phyloP scores from a whole-genome alignment of 495 filamentous ascomycete species.

The Podospora pseudopauciseta region DNA sequence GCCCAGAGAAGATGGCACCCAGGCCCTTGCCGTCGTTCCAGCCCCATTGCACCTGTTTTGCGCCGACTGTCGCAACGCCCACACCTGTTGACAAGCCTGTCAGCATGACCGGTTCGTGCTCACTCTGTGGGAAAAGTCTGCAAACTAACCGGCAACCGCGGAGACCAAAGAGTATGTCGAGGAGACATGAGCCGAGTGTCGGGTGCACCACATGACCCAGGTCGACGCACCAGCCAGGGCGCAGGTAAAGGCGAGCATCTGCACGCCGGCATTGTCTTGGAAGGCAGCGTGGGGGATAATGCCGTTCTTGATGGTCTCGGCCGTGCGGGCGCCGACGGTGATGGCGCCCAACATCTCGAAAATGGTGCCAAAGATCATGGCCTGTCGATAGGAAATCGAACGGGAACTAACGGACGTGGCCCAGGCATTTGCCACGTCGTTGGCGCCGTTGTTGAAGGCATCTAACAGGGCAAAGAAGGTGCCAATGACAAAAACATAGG shows the following conservation, averaged over 20 bases:
- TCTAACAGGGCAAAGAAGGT: constrained; percentile 72
- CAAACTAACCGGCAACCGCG: constrained; percentile 49
- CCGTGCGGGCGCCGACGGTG: constrained; percentile 59
- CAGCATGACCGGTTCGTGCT: too few relatives aligned
- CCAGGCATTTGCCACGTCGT: constrained; percentile 78
- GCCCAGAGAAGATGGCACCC: constrained; percentile 58
- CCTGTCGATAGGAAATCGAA: constrained; percentile 61
- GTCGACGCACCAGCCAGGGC: constrained; percentile 55
- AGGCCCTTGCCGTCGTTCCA: constrained; percentile 42
- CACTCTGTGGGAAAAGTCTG: too few relatives aligned
- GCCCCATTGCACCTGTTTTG: constrained; percentile 53
- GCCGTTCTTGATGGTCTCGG: constrained; percentile 64
- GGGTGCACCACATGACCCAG: constrained; percentile 58
- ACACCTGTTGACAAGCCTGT: constrained; percentile 27
- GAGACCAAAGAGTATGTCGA: constrained; percentile 64
- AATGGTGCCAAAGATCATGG: constrained; percentile 61
- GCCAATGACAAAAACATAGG: constrained; percentile 70
- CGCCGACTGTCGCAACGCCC: constrained; percentile 57
- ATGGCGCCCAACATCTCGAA: constrained; percentile 67
- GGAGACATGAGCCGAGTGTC: constrained; percentile 57
- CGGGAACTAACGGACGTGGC: constrained; percentile 67
- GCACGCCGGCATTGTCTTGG: constrained; percentile 48
- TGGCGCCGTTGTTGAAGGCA: constrained; percentile 62
- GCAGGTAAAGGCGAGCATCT: constrained; percentile 61
- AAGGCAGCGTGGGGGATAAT: constrained; percentile 58